phyloP scores from a whole-genome alignment of 176 grass and related monocot species.

The Carex parvula region DNA sequence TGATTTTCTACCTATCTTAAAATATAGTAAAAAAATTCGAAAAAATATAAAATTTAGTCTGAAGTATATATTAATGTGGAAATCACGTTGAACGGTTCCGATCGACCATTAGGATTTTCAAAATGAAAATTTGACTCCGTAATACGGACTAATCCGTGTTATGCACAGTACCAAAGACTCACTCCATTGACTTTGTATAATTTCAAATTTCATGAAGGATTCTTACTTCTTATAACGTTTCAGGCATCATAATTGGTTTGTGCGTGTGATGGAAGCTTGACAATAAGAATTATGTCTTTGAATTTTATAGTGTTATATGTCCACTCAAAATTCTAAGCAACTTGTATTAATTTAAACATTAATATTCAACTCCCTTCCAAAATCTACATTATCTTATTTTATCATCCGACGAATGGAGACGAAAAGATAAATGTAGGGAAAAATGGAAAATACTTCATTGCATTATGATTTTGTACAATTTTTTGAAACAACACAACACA shows the following conservation, averaged over 20 bases:
- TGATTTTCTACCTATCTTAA: too few relatives aligned
- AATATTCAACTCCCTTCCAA: neutral
- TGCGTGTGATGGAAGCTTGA: neutral
- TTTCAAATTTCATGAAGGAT: neutral
- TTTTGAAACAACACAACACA: slow-evolving; percentile 21
- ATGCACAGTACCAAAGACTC: too few relatives aligned
- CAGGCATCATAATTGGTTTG: neutral
- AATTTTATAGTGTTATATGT: too few relatives aligned
- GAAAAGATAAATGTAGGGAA: neutral
- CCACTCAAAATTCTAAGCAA: neutral
- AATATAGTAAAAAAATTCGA: too few relatives aligned
- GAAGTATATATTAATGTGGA: too few relatives aligned
- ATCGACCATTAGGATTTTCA: too few relatives aligned
- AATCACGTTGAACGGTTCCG: too few relatives aligned
- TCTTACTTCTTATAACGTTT: neutral
- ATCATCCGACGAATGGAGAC: neutral
- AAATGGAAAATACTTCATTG: slow-evolving; percentile 10
- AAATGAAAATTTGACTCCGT: too few relatives aligned
- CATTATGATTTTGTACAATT: slow-evolving; percentile 26
- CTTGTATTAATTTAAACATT: neutral
- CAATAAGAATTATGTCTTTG: too few relatives aligned
- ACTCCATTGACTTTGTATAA: neutral
- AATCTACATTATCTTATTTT: neutral
- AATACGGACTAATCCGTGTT: too few relatives aligned
- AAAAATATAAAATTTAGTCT: too few relatives aligned